Base-by-base conservation (phyloP, 2,329 filamentous ascomycete species). In the Knufia fluminis region DNA sequence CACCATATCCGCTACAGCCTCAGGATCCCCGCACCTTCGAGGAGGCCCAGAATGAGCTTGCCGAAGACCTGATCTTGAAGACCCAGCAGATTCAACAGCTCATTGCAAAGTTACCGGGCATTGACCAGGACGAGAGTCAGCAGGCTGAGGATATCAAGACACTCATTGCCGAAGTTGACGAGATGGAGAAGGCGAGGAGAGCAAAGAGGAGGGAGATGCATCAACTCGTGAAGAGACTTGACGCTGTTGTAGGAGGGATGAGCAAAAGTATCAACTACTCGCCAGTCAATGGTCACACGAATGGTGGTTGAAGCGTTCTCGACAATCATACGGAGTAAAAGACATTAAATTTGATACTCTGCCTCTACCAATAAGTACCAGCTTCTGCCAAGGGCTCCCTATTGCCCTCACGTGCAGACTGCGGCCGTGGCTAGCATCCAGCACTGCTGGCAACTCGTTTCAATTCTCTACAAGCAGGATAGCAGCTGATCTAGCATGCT, bases 51-150 rank as follows among this genome's bases (percentile, higher is more conserved):
- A 61, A 65, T 9, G 71, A 74, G 52, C 57, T 74, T 4, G 71
- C 70, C n/a, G 64, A 70, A 2, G 71, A 74, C 53, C 59, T 74
- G 2, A 67, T 74, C 35, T 65, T 71, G 50, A 74, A 74, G 58
- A 68, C 72, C 48, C 68, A 72, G 61, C 71, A 74, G 63, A 74
- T 74, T 48, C 71, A 74, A 60, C 67, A 70, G 45, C 53, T 74
- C 46, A 69, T 74, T 36, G 66, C 66, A 4, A 64, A 68, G 23
- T 52, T 74, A 40, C 71, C 71, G 0, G 71, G 71, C 14, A 68
- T 73, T 23, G 70, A 66, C 9, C 64, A 64, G 9, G 68, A 64
- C 10, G 68, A 72, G 56, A 63, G 62, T 33, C 65, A 71, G 60
- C 71, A 74, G 55, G 68, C 70, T 52, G 58, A 58, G 24, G 62